Conservation (phyloP, 805 yeast genomes). For the Candida orba region DNA sequence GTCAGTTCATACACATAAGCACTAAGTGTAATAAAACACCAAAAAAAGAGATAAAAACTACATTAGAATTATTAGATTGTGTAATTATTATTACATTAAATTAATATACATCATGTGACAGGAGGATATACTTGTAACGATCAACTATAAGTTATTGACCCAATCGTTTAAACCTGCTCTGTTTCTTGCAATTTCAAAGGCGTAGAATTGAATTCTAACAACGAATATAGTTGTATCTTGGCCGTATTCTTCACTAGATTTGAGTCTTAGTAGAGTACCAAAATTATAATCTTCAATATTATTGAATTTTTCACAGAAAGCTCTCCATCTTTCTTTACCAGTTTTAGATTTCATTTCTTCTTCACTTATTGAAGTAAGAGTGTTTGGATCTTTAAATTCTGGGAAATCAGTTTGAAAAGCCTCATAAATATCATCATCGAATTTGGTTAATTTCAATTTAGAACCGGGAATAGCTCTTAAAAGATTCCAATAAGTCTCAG, state of each 20-base stretch:
- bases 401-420: constrained; percentile 70
- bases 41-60: background rate
- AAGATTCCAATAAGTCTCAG: constrained; percentile 88
- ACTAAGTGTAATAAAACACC: constrained; percentile 7
- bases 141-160: constrained; percentile 31
- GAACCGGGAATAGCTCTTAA: constrained; percentile 73
- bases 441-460: constrained; percentile 61
- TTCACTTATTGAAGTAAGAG: constrained; percentile 56
- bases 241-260: constrained; percentile 63
- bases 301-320: constrained; percentile 75
- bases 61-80: background rate
- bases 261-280: constrained; percentile 86
- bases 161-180: constrained; percentile 88
- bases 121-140: too few relatives aligned
- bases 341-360: constrained; percentile 70
- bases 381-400: constrained; percentile 63
- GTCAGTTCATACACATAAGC: constrained; percentile 22
- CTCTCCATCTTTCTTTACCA: constrained; percentile 91
- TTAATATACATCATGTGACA: constrained; percentile 1
- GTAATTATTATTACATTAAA: background rate
- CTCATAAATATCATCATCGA: constrained; percentile 63
- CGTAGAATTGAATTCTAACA: constrained; percentile 91
- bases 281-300: constrained; percentile 88
- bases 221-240: constrained; percentile 82
- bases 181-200: constrained; percentile 91